Evolutionary conservation across 768 basidiomycete genomes (phyloP), one percentile per base, ranked within the genome.

Genomic region (Lactarius sanguifluus): DNA sequence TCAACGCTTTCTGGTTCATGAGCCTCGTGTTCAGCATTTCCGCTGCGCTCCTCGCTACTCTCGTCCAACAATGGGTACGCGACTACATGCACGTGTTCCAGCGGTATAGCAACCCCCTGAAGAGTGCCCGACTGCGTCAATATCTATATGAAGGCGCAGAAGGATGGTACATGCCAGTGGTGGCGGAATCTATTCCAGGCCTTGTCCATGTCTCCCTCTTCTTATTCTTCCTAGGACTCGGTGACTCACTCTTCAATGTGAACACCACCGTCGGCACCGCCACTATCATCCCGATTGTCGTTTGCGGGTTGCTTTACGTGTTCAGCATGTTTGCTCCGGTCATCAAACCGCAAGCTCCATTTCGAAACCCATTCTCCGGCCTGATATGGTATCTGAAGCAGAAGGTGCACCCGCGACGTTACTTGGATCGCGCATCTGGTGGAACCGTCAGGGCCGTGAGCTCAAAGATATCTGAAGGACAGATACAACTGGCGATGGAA

Each of bases 51-150:
- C 65, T 73, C 8, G 81, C 81, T 20, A 82, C 80, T 13, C 69
- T 85, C 6, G 79, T 81, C 32, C 79, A 85, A 69, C 80, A 82
- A 62, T 85, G 83, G 83, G 73, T 80, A 1, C 76, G 79, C 15
- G 76, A 78, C 47, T 81, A 81, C 62, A 47, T 66, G 54, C 62
- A 62, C 20, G 43, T 67, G 61, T 69, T 75, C 73, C 38, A 74
- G 76, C 36, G 68, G 74, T 30, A 76, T 78, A 2, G 75, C 64
- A 64, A 32, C 12, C 65, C 45, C 20, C 57, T 38, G 20, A 79
- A 64, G 65, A 79, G 79, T n/a, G 80, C 80, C 1, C 73, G 81
- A 23, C 75, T 82, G 1, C 76, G 78, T 20, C 76, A 81, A 7
- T 83, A 55, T 25, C 61, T 62, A 13, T 59, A 78, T 63, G 74